Conservation (phyloP, 164 flowering plant genomes). For the Vitis cinerea region DNA sequence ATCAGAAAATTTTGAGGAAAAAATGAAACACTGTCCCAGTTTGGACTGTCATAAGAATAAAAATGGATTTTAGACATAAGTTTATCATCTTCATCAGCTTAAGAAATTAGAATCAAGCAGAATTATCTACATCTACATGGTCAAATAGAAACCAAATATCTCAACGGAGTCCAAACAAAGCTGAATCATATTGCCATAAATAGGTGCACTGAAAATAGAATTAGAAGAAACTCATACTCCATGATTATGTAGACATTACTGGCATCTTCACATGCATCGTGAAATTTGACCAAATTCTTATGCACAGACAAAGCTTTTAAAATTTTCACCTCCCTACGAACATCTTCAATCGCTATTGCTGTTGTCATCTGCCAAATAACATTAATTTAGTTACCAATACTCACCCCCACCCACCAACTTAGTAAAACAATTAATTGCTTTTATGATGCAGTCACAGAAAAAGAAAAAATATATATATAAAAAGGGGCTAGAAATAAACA, state of each 20-base stretch:
- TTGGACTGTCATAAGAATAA: no score
- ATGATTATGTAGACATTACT: slow-evolving; percentile 84
- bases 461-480: no score
- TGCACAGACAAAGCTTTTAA: slow-evolving; percentile 91
- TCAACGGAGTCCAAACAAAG: background rate
- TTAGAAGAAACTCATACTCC: slow-evolving; percentile 66
- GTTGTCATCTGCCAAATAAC: slow-evolving; percentile 80
- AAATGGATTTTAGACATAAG: background rate
- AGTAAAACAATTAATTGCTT: background rate
- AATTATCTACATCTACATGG: background rate
- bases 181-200: background rate
- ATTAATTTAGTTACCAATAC: background rate
- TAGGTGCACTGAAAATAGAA: background rate
- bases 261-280: slow-evolving; percentile 92
- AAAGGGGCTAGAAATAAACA: background rate
- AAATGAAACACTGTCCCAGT: no score
- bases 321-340: slow-evolving; percentile 91
- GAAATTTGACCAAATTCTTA: slow-evolving; percentile 69
- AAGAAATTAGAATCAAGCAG: background rate
- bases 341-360: slow-evolving; percentile 96
- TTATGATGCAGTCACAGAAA: background rate
- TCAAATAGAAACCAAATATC: background rate
- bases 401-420: background rate
- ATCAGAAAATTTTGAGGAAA: no score
- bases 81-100: background rate